A percentile compares a stretch with the other conserved stretches of the same genome.
phyloP scores from a whole-genome alignment of 1,284 basidiomycete species.

The Cutaneotrichosporon arboriforme region DNA sequence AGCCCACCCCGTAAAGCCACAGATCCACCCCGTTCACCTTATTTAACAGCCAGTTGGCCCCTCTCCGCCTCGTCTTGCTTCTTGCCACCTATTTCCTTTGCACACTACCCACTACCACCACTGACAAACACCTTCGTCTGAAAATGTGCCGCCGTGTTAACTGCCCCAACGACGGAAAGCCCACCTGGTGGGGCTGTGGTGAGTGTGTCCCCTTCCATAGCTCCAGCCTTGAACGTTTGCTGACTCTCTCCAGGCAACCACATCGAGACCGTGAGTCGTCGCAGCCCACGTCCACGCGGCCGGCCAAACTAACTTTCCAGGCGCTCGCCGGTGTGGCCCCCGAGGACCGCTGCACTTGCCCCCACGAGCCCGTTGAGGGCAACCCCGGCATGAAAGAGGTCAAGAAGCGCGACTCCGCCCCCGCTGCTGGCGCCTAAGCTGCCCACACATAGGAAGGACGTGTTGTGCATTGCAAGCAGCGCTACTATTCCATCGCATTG shows the following conservation, averaged over 20 bases:
- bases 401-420: slow-evolving; percentile 7
- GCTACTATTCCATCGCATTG: too few species aligned
- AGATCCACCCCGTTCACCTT: too few species aligned
- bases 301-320: slow-evolving; percentile 12
- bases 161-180: slow-evolving; percentile 47
- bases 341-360: slow-evolving; percentile 37
- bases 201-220: slow-evolving; percentile 16
- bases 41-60: too few species aligned
- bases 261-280: slow-evolving; percentile 42
- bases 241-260: slow-evolving; percentile 32
- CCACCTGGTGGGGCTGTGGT: slow-evolving; percentile 49
- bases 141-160: slow-evolving; percentile 43
- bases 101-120: background rate
- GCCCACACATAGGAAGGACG: too few species aligned
- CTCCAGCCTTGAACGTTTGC: background rate
- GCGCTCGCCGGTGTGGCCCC: slow-evolving; percentile 36
- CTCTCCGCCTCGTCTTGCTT: background rate
- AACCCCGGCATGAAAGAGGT: slow-evolving; percentile 39
- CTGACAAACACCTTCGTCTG: too few species aligned
- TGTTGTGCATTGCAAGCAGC: too few species aligned
- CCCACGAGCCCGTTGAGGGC: slow-evolving; percentile 35
- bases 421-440: background rate
- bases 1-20: too few species aligned
- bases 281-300: too few species aligned
- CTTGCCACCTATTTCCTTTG: background rate